Base-by-base conservation (phyloP, 2,329 filamentous ascomycete genomes). In the Didymosphaeria variabile region DNA sequence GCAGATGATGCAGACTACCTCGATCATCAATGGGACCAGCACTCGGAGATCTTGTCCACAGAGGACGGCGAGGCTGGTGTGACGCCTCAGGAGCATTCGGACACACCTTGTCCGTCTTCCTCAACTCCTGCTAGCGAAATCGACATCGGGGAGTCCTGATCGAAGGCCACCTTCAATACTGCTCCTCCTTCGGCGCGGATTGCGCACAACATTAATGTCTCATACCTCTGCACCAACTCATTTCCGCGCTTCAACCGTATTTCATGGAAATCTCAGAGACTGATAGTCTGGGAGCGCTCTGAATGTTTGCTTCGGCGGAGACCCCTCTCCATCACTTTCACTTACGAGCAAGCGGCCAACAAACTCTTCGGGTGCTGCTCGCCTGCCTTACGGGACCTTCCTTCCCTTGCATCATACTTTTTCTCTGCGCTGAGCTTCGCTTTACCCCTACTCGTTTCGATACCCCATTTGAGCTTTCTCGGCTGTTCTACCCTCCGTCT, bases 1-100 rank as follows among this genome's bases (percentile, higher is more conserved):
- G 23, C 7, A 17, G 21, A 52, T 6, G 32, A 52, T 31, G 12
- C 13, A 15, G 12, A n/a, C 31, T 52, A 52, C 15, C 49, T 52
- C 32, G 49, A 52, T 13, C 49, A 52, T 17, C 49, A 52, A 9
- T 52, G 49, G 49, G 19, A 29, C n/a, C n/a, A 38, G 31, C 49
- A 52, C 17, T 52, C 49, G 9, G 49, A 40, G 8, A 5, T 47
- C 5, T 31, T 31, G 23, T n/a, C 49, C 10, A 10, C 6, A 26
- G 32, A 38, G 3, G 49, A 40, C 21, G 17, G 10, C 19, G n/a
- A 40, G n/a, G 32, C 9, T 36, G 49, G 8, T 5, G 34, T n/a
- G 32, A 40, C 49, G 32, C 32, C 49, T 40, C 49, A 17, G 7
- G 49, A 52, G 32, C n/a, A 52, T 3, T 5, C 19, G 49, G 32